These are phyloP conservation scores for Tarenaya hassleriana DNA, from an alignment of 345 rosid species.

Conservation along the genomic window DNA sequence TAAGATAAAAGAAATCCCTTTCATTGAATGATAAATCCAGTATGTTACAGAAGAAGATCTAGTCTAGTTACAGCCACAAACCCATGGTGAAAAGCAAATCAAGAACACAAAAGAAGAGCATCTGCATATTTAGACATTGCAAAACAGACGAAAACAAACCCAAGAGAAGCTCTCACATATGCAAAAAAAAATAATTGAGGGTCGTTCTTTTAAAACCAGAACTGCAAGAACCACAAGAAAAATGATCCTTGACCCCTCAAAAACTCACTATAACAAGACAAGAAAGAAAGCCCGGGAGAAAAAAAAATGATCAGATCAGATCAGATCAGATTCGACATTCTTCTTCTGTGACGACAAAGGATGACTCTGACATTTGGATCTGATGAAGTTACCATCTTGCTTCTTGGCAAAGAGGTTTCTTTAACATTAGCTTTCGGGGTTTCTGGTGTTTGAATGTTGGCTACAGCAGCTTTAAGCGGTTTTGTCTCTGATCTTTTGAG, in stretches of 20 bases:
- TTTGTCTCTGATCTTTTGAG: constrained; percentile 40
- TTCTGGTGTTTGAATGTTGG: constrained; percentile 29
- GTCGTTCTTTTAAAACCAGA: constrained; percentile 21
- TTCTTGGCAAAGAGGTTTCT: constrained; percentile 28
- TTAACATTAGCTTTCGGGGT: constrained; percentile 35
- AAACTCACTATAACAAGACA: background rate
- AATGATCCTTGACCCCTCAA: constrained; percentile 3
- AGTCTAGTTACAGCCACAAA: too few relatives aligned
- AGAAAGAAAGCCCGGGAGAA: constrained; percentile 4
- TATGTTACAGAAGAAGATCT: too few relatives aligned
- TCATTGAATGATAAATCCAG: too few relatives aligned
- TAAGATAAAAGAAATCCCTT: too few relatives aligned
- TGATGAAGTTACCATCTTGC: constrained; percentile 59
- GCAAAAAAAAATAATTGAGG: constrained; percentile 20
- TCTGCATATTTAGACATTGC: too few relatives aligned
- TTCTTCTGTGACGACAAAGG: constrained; percentile 51
- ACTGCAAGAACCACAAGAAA: constrained; percentile 22
- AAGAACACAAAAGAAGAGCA: too few relatives aligned
- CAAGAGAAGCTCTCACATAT: constrained; percentile 20
- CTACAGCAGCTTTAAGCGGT: constrained; percentile 31
- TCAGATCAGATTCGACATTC: constrained; percentile 71
- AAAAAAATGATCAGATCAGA: constrained; percentile 23
- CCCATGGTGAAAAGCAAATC: too few relatives aligned
- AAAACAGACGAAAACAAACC: constrained; percentile 11
- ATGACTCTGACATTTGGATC: constrained; percentile 58